Evolutionary conservation across 176 grass and related monocot species (phyloP), one percentile per base, ranked within the genome.

Genomic region (Musa troglodytarum): DNA sequence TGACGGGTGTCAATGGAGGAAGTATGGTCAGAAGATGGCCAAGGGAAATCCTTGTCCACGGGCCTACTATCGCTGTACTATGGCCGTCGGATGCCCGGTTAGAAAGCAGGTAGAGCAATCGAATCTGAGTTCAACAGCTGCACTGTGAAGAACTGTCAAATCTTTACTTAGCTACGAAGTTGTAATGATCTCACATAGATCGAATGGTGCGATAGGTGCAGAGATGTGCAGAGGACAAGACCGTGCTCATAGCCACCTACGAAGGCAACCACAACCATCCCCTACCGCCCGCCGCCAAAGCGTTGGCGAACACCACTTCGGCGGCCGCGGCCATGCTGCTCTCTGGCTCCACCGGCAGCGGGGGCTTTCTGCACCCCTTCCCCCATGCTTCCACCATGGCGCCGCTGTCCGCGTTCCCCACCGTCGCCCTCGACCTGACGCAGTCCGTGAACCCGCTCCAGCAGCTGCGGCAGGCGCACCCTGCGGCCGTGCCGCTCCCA

Each of bases 21-120:
- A 77, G 50, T 77, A 77, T 20, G 75, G 75, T 63, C 75, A 77
- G 75, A 77, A 77, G 75, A 77, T 77, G 75, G 61, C 75, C n/a
- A 77, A 77, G 50, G 75, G 75, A 1, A 77, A 77, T n/a, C 75
- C 75, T 21, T 77, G 75, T 9, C 75, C 75, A 7, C 75, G 75
- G 63, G 75, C 75, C 11, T 77, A 77, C 22, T 77, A 77, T 29
- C 75, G 75, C 19, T 77, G 75, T 43, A 77, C 75, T 4, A 77
- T 77, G 75, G 75, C 75, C 11, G 15, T 66, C 20, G 75, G 75
- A 51, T 76, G 74, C 15, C 56, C 74, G 11, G 74, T 76, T 20
- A 24, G 74, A 28, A 76, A 76, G 74, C 74, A 76, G 57, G 71
- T 73, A 56, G 12, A 43, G 29, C 16, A 29, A 54, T 54, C 25